Evolutionary conservation across 2,329 filamentous ascomycete species (phyloP).

Genomic region (Albophoma yamanashiensis): DNA sequence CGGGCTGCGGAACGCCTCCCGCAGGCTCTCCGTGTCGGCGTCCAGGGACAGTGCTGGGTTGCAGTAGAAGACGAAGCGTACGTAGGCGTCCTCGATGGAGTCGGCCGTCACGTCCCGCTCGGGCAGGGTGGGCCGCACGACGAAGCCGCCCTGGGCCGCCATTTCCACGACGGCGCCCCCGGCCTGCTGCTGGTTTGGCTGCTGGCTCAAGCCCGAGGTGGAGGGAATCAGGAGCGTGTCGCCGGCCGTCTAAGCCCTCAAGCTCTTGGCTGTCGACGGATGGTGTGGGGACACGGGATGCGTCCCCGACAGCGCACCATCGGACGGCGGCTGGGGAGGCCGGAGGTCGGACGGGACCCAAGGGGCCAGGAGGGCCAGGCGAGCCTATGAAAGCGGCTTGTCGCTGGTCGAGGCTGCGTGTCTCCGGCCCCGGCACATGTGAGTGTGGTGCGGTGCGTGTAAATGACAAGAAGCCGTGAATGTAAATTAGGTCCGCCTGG

Average conservation of each 20-base stretch:
- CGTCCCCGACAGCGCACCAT: background rate
- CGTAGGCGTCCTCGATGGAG: constrained; percentile 72
- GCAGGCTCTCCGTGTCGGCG: constrained; percentile 59
- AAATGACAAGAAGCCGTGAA: background rate
- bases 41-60: constrained; percentile 66
- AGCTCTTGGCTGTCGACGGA: background rate
- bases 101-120: constrained; percentile 55
- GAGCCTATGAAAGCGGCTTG: background rate
- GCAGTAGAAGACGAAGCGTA: constrained; percentile 79
- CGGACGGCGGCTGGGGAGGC: background rate
- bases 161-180: background rate
- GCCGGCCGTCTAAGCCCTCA: background rate
- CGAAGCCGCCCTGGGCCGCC: constrained; percentile 1
- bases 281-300: background rate
- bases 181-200: constrained; percentile 2
- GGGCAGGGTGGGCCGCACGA: constrained; percentile 38
- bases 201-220: background rate
- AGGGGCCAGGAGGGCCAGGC: background rate
- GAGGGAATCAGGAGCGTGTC: background rate
- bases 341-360: background rate
- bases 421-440: background rate
- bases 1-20: constrained; percentile 65
- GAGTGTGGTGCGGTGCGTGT: background rate
- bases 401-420: background rate
- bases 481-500: constrained; percentile 3